Base-by-base conservation (phyloP, 768 basidiomycete genomes). In the Leccinum sublutescens region DNA sequence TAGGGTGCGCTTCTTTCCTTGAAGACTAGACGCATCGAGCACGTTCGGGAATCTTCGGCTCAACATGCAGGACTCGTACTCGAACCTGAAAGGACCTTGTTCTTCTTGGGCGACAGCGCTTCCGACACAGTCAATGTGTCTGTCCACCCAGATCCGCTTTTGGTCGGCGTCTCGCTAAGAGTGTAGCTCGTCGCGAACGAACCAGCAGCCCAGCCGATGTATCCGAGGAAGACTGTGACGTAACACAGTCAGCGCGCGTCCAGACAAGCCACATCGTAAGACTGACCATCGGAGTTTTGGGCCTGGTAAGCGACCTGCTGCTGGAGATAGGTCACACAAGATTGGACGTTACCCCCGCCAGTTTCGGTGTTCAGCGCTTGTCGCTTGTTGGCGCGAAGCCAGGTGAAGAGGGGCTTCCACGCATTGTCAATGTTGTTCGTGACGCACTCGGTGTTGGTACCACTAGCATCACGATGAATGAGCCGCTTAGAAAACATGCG, bases 281-380 rank as follows among this genome's bases (percentile, higher is more conserved):
- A 63, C 76, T 36, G 45, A 81, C 81, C 80, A 66, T 83, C 81
- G 34, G 78, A 78, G 67, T 81, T 80, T 47, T 71, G 67, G 49
- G 79, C 77, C 59, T 79, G 79, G 71, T 71, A 83, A 0, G 69
- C 75, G 33, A 81, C 72, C 62, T 82, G 78, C 59, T 81, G 73
- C 47, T 77, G 80, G 60, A 81, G 70, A 59, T 75, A 79, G 17
- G 70, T 66, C 5, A 76, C 70, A 63, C 84, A 85, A 9, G 77
- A 77, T 9, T 75, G 75, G 17, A 76, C 74, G 62, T 85, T 77
- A 12, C 84, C 84, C 17, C 83, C 85, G 40, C 85, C 85, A 2
- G 83, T 85, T 66, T 86, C 85, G 10, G 83, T 81, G 66, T 85
- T 80, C 64, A 87, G 72, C 1, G 84, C 85, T 63, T 82, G 80